Evolutionary conservation across 202 grass and related monocot genomes (phyloP).

Genomic region (Cymbopogon flexuosus): DNA sequence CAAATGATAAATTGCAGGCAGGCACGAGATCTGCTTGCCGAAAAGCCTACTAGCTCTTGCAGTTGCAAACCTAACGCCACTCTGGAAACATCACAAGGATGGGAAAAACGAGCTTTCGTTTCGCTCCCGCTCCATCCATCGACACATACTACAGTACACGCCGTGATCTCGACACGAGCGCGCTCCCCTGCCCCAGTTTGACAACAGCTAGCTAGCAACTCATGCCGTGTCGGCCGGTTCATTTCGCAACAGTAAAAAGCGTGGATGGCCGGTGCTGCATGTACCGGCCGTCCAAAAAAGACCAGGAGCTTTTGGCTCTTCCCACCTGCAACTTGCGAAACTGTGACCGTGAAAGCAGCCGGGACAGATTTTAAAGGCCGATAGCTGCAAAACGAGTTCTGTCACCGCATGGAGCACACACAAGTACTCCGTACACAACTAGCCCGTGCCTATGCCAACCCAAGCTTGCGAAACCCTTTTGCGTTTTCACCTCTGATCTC

Average conservation of each 20-base stretch:
- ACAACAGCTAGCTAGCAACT: neutral
- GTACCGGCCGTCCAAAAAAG: constrained; percentile 25
- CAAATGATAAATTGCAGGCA: neutral
- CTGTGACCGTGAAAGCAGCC: neutral
- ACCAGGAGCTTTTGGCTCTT: neutral
- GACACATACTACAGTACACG: neutral
- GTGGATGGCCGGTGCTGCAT: neutral
- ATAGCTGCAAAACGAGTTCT: neutral
- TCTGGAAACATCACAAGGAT: neutral
- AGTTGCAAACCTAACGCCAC: neutral
- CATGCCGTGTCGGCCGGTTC: neutral
- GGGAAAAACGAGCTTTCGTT: neutral
- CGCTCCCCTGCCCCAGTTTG: neutral
- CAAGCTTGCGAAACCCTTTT: no score
- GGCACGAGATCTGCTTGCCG: neutral
- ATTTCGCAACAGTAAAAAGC: neutral
- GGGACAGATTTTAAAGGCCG: no score
- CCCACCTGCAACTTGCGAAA: neutral
- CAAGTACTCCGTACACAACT: no score
- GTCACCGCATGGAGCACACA: neutral
- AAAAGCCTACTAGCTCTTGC: constrained; percentile 1
- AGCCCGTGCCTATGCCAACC: no score
- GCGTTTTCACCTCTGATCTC: no score
- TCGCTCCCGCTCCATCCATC: neutral
- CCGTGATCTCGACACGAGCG: neutral